Base-by-base conservation (phyloP, 129 eudicot genomes). In the Chrysanthemum seticuspe region DNA sequence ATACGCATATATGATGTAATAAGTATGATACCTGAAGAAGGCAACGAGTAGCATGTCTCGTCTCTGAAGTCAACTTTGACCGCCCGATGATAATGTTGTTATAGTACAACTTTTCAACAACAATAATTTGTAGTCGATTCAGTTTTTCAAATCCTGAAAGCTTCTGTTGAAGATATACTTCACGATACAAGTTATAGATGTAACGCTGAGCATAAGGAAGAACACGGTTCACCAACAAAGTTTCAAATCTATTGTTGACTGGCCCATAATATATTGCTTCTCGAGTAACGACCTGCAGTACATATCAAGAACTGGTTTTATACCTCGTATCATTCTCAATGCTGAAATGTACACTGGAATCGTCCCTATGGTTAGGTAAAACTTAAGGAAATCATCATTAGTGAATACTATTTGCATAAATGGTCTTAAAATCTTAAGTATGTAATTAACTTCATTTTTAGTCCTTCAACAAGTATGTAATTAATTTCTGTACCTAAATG, bases 141-240 rank as follows among this genome's bases (percentile, higher is more conserved):
- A 87, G 62, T 70, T 69, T 79, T 57, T 76, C 85, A 55, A 87
- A 84, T 59, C 78, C 86, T 74, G 92, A 82, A 48, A 81, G 83
- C 82, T 84, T 90, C 36, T 86, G 86, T 61, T 83, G 85, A 49
- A 29, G 66, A 80, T 89, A 93, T 74, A 74, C 79, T 50, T 85
- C 85, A 11, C 82, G 86, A 72, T 93, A 83, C 2, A 56, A 13
- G 70, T 75, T 81, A 72, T 14, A 81, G 4, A 93, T 75, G 83
- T 93, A 93, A 61, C 97, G 97, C 81, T 93, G 98, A 53, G 91
- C 97, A 69, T 79, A 88, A 18, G 92, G 97, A 73, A 91, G 95
- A 74, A 78, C 86, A 95, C 97, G 82, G 73, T 73, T 86, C 61
- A 91, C 77, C 82, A 91, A 66, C 16, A 77, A 82, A 60, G 80